phyloP scores from a whole-genome alignment of 805 yeast species.

The Candida orba region DNA sequence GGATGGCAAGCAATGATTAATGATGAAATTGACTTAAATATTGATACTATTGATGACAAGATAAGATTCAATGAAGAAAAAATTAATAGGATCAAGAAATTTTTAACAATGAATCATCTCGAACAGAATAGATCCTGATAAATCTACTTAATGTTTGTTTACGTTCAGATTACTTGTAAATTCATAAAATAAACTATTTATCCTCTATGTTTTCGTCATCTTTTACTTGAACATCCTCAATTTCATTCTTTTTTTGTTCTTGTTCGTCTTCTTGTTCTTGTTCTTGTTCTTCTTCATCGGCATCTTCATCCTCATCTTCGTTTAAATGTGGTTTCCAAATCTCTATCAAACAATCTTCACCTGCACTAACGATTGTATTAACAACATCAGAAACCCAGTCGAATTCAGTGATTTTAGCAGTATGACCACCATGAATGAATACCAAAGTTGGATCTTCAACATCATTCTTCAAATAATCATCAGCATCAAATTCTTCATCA shows the following conservation, averaged over 20 bases:
- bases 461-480: constrained; percentile 46
- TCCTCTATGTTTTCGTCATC: background rate
- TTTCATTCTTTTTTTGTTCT: constrained; percentile 2
- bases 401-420: constrained; percentile 58
- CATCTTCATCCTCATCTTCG: constrained; percentile 34
- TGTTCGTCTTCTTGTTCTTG: constrained; percentile 8
- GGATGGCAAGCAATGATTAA: constrained; percentile 37
- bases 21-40: constrained; percentile 30
- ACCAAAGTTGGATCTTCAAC: constrained; percentile 68
- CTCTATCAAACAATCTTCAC: constrained; percentile 70
- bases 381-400: constrained; percentile 58
- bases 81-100: constrained; percentile 27
- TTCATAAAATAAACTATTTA: background rate
- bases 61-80: constrained; percentile 19
- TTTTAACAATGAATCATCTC: constrained; percentile 31
- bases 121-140: constrained; percentile 22
- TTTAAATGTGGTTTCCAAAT: constrained; percentile 51
- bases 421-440: constrained; percentile 86
- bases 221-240: too few species aligned
- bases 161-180: background rate
- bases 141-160: background rate
- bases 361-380: constrained; percentile 57
- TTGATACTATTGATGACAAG: constrained; percentile 23
- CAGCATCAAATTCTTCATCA: constrained; percentile 47
- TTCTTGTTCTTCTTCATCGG: constrained; percentile 24